Base-by-base conservation (phyloP, 2,329 filamentous ascomycete genomes). In the Xylariaceae sp. region DNA sequence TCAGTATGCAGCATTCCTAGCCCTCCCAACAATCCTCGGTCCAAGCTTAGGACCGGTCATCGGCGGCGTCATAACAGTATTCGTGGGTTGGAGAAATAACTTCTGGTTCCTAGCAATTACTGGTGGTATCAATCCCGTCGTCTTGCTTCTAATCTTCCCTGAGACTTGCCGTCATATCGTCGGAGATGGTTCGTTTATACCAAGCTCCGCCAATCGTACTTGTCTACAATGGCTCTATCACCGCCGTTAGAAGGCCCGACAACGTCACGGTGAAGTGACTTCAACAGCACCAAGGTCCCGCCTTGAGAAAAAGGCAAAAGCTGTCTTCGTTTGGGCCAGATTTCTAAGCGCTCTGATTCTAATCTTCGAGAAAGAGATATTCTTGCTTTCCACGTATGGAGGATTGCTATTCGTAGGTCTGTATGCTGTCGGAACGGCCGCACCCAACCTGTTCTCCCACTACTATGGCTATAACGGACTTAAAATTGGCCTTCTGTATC, bases 301-400 rank as follows among this genome's bases (percentile, higher is more conserved):
- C 12, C 40, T 20, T 5, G 23, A 1, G 27, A 38, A 44, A 22
- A 22, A 1, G 5, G 40, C 40, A 1, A 47, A 44, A 32, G 19
- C 25, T 11, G 34, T 19, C 7, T 63, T 65, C 16, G 50, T 53
- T 10, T 56, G 55, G 55, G 47, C 49, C 35, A 66, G 65, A 47
- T 62, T 67, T 10, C 59, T 81, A 14, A 72, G 74, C 34, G 73
- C 77, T 0, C 60, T 82, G 2, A 57, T 62, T 25, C 70, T 81
- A n/a, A 66, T 79, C 6, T 68, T 75, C 45, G 76, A 83, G 48
- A 81, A 79, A 57, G 77, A 81, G 49, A 68, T 79, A 55, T 68
- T 68, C 10, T 59, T 78, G 21, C 68, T 80, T 5, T 64, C 79
- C 16, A 50, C 73, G 34, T 76, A 75, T 55, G 73, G 73, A 37